A percentile compares a stretch with the other conserved stretches of the same genome.
Evolutionary conservation across 2,329 filamentous ascomycete species (phyloP).

Genomic region (Xylaria sp.): DNA sequence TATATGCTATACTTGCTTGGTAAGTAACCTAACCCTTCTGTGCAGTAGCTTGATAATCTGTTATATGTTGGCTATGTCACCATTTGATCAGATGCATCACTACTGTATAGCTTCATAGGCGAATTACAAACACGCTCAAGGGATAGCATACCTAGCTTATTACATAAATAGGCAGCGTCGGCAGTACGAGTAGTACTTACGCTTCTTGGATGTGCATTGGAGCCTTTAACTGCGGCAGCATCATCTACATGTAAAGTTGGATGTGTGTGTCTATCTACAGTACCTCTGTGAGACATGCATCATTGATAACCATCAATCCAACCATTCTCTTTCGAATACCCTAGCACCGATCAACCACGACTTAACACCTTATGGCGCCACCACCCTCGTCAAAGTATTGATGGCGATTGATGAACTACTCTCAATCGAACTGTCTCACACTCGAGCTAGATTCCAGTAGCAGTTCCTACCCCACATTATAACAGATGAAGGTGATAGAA

Average conservation of each 20-base stretch:
- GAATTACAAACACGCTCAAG: not conserved
- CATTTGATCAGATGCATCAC: not conserved
- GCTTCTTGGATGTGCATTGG: no score
- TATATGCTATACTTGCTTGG: not conserved
- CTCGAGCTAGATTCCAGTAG: not conserved
- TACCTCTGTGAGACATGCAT: conserved; percentile 11
- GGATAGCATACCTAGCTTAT: not conserved
- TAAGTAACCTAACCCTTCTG: not conserved
- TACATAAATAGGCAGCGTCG: not conserved
- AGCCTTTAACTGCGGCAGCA: not conserved
- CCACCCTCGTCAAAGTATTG: not conserved
- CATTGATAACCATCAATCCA: conserved; percentile 12
- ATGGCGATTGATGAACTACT: not conserved
- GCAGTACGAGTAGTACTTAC: no score
- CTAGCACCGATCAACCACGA: not conserved
- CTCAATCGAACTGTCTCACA: not conserved
- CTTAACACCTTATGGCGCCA: not conserved
- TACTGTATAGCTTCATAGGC: not conserved
- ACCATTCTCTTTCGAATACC: not conserved
- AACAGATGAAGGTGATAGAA: not conserved
- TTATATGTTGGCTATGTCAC: not conserved
- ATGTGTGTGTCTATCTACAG: not conserved
- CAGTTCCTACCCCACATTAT: conserved; percentile 9
- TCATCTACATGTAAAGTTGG: not conserved
- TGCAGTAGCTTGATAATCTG: not conserved